Percentiles rank a stretch among this genome's conserved stretches.
Conservation (phyloP, 352 stramenopile species). For the Blastocystis sp. region DNA sequence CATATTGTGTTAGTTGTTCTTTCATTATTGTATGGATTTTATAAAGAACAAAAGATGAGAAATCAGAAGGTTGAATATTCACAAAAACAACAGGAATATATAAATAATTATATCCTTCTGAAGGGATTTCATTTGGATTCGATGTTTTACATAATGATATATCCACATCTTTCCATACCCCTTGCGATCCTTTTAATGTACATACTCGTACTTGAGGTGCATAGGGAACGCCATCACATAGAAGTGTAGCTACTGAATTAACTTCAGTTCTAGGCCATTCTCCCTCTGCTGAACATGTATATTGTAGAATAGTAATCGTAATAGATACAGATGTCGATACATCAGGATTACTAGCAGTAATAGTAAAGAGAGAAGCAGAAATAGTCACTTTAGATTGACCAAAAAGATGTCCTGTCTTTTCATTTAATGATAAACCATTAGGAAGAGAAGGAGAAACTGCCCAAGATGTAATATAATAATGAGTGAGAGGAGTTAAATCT, state of each 20-base stretch:
- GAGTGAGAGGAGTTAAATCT: slow-evolving; percentile 7
- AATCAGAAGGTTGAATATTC: no score
- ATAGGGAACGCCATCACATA: no score
- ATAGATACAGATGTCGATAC: slow-evolving; percentile 24
- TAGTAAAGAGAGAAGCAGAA: neutral
- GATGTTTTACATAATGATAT: no score
- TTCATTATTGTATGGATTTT: no score
- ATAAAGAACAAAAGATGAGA: no score
- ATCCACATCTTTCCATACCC: no score
- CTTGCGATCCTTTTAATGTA: no score
- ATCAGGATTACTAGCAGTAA: slow-evolving; percentile 13
- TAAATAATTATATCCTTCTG: no score
- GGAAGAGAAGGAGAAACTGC: neutral
- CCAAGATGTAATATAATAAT: slow-evolving; percentile 29
- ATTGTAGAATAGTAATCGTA: slow-evolving; percentile 10
- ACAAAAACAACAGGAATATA: no score
- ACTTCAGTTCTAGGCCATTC: slow-evolving; percentile 22
- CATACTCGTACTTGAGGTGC: no score
- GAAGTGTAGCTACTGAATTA: slow-evolving; percentile 3
- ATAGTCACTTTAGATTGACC: slow-evolving; percentile 6
- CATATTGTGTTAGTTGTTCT: no score
- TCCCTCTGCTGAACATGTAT: slow-evolving; percentile 7
- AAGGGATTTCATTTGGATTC: no score
- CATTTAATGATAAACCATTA: slow-evolving; percentile 9
- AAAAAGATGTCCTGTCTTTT: slow-evolving; percentile 4